Conservation (phyloP, 129 eudicot genomes). For the Scalesia atractyloides region DNA sequence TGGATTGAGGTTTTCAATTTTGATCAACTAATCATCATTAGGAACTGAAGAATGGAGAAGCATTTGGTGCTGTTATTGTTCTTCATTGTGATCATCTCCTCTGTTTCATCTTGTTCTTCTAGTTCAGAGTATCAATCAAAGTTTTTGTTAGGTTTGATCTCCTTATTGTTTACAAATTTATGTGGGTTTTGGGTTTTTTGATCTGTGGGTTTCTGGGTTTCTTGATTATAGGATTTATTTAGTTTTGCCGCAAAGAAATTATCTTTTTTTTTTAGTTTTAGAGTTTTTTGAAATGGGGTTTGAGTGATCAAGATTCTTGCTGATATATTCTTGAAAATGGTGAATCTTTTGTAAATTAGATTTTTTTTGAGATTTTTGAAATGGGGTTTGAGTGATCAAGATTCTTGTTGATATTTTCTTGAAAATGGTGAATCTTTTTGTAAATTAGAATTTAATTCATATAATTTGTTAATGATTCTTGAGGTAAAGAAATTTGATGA, state of each 20-base stretch:
- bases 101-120: constrained; percentile 35
- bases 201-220: background rate
- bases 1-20: constrained; percentile 35
- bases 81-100: constrained; percentile 34
- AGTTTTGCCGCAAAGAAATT: background rate
- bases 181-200: background rate
- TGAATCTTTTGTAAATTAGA: constrained; percentile 3
- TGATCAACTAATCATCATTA: background rate
- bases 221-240: background rate
- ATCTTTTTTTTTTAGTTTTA: background rate
- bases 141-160: constrained; percentile 53
- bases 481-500: background rate
- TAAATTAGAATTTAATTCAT: constrained; percentile 18
- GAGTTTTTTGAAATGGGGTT: constrained; percentile 23
- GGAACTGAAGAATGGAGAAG: constrained; percentile 32
- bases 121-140: constrained; percentile 43
- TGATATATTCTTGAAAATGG: constrained; percentile 17
- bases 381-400: constrained; percentile 22
- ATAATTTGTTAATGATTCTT: too few species aligned
- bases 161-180: background rate
- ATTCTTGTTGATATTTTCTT: constrained; percentile 12
- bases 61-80: constrained; percentile 13
- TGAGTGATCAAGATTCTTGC: constrained; percentile 18
- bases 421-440: constrained; percentile 19
- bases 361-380: background rate